Evolutionary conservation across 306 rosid genomes (phyloP), one percentile per base, ranked within the genome.

Genomic region (Castanea mollissima): DNA sequence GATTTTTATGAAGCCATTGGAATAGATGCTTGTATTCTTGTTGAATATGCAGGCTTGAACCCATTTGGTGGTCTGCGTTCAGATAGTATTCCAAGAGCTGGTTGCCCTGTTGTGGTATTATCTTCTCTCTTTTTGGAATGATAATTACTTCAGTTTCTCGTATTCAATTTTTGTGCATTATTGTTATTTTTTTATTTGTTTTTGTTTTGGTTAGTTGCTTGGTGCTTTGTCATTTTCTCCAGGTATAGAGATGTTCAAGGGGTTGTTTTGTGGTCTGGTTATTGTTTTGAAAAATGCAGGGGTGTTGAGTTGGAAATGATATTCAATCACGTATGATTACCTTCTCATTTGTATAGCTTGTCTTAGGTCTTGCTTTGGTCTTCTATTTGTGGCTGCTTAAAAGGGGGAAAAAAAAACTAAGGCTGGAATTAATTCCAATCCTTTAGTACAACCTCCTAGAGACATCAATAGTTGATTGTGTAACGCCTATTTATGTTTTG

Each of bases 81-180:
- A 46, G 98, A 92, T 82, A 88, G 95, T 68, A 77, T 87, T 81
- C 98, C 98, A 29, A 91, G 83, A 86, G 98, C 98, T 83, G 97
- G 98, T 79, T 94, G 97, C 84, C 98, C 95, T 34, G 97, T 94
- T 82, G 86, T 94, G 97, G 98, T 94, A 93, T 73, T 69, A 63
- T 4, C 49, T 70, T 76, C 59, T 70, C 82, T 75, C 31, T 73
- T 62, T 16, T 73, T 52, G 11, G 46, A 64, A 68, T 46, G 75
- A 64, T 76, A 52, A 70, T 55, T 57, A n/a, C 21, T 83, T 54
- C 77, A 71, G 27, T 75, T 35, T 76, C 41, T 73, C 73, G 57
- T 82, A 46, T 18, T 62, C 59, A 62, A 73, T 6, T 62, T 21
- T 34, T 68, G 10, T 70, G 51, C 52, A 18, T 78, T 69, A 35